Evolutionary conservation across 2,329 filamentous ascomycete species (phyloP), one percentile per base, ranked within the genome.

Genomic region (Colletotrichum paranaense): DNA sequence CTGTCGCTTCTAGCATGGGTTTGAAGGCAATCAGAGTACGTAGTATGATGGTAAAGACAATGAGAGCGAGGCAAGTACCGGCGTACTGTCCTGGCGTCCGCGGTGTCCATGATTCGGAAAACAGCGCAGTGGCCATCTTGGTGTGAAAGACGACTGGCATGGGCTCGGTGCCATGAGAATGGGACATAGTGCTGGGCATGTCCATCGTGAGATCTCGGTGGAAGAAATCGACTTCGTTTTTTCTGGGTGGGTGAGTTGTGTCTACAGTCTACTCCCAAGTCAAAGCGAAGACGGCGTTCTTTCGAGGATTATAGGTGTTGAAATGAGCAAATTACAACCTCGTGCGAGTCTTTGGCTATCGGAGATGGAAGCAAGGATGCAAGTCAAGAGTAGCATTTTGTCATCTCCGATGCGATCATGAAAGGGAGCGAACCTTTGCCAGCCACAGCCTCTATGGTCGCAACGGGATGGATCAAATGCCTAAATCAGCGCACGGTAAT

Each of bases 71-170:
- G 26, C 72, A 74, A 22, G 65, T 68, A 4, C 26, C 63, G 11
- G 62, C n/a, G 19, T 72, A 74, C 19, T 59, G 53, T 19, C 62
- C 35, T 2, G 64, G n/a, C 11, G 59, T 66, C 11, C 11, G 60
- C 14, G 22, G 63, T 0, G 55, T 60, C 68, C 68, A 70, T 6
- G 53, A 55, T 32, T 67, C 53, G 5, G 46, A 42, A 12, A 67
- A 46, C 14, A 67, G 35, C 35, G 63, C 16, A 30, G 64, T 59
- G 24, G 53, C 38, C 62, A 62, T 72, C 19, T 46, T 46, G 28
- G 57, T 67, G 26, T 74, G 72, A 35, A 72, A 74, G 46, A 74
- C 42, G 14, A 74, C 62, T 8, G 63, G 63, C 68, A 63, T 72
- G 12, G 64, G 22, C 35, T 8, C 35, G 1, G 16, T 1, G 28